Conservation (phyloP, 495 filamentous ascomycete species). For the Penicillium flavigenum region DNA sequence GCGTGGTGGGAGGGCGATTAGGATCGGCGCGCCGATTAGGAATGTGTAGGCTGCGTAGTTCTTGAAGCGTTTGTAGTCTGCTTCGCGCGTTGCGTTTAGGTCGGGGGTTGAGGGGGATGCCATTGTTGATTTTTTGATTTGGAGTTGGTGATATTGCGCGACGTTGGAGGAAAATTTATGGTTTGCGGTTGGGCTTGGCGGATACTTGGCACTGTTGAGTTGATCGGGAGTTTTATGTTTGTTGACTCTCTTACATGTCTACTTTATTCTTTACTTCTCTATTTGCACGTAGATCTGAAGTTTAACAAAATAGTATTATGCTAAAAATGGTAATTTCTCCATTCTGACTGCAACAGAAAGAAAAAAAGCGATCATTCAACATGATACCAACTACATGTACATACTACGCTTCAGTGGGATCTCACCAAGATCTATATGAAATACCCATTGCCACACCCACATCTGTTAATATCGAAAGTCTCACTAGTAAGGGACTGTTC, state of each 20-base stretch:
- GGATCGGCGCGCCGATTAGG: slow-evolving; percentile 66
- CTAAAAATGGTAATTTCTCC: not conserved
- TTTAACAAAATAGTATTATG: not conserved
- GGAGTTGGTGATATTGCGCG: not conserved
- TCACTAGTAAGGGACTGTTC: not conserved
- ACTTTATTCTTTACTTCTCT: not conserved
- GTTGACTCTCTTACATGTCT: not conserved
- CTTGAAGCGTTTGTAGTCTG: slow-evolving; percentile 52
- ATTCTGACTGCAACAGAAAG: not conserved
- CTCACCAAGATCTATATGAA: too few species aligned
- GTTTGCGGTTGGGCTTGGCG: not conserved
- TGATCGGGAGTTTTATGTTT: not conserved
- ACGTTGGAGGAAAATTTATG: not conserved
- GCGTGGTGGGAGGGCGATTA: slow-evolving; percentile 74
- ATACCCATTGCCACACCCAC: too few species aligned
- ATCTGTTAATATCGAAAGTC: not conserved
- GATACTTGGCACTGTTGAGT: not conserved
- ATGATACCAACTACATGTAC: not conserved
- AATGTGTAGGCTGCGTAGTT: slow-evolving; percentile 61
- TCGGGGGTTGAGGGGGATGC: slow-evolving; percentile 15
- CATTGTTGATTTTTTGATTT: slow-evolving; percentile 11
- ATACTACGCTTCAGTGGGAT: too few species aligned
- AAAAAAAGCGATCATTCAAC: not conserved
- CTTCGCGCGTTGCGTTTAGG: slow-evolving; percentile 26
- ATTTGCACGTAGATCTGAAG: not conserved